Percentiles rank a stretch among this genome's conserved stretches.
Conservation (phyloP, 139 green algal species). For the Desmodesmus armatus region DNA sequence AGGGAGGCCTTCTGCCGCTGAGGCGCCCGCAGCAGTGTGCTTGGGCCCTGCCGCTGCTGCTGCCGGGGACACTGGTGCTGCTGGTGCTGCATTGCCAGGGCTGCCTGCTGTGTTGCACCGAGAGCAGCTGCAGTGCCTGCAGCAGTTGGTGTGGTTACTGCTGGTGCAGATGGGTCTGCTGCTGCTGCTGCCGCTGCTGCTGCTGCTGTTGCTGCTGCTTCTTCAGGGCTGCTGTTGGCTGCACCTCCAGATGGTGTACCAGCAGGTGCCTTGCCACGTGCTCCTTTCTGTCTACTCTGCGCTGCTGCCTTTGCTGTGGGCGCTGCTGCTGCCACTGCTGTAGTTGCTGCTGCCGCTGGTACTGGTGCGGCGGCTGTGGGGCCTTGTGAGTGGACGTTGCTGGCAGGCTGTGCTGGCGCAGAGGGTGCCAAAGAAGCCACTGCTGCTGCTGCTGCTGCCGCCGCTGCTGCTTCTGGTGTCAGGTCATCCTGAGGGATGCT, state of each 20-base stretch:
- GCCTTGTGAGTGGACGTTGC: too few species aligned
- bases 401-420: too few species aligned
- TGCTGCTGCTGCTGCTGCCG: too few species aligned
- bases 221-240: neutral
- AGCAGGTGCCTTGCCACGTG: neutral
- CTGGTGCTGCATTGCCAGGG: conserved; percentile 1
- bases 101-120: neutral
- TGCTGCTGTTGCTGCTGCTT: neutral
- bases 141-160: neutral
- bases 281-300: neutral
- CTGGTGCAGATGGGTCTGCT: neutral
- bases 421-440: too few species aligned
- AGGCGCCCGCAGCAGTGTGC: neutral
- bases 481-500: too few species aligned
- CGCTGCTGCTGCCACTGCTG: conserved; percentile 1
- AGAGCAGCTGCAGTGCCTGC: conserved; percentile 2
- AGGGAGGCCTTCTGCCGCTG: conserved; percentile 3
- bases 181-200: conserved; percentile 1
- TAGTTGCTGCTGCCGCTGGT: neutral
- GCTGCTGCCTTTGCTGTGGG: neutral
- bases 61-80: neutral
- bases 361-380: conserved; percentile 5
- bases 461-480: too few species aligned
- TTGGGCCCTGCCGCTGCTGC: neutral
- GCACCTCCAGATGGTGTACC: neutral